A percentile compares a stretch with the other conserved stretches of the same genome.
Conservation (phyloP, 345 rosid genomes). For the Pugionium cornutum region DNA sequence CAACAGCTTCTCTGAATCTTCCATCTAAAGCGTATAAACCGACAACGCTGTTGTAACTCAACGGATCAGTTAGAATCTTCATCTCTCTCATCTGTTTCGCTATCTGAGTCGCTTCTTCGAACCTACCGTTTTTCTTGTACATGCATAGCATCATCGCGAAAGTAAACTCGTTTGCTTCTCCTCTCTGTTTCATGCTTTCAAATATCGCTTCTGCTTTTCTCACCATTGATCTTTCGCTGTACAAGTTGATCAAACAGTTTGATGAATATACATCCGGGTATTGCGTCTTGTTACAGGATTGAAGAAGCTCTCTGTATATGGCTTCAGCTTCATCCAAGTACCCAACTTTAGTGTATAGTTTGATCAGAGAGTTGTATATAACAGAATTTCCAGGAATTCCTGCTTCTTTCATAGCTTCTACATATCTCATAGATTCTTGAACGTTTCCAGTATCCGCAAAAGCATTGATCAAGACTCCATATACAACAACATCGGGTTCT, state of each 20-base stretch:
- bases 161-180: slow-evolving; percentile 78
- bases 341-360: slow-evolving; percentile 82
- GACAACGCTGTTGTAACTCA: slow-evolving; percentile 71
- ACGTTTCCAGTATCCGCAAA: slow-evolving; percentile 77
- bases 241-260: slow-evolving; percentile 86
- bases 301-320: slow-evolving; percentile 55
- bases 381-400: slow-evolving; percentile 63
- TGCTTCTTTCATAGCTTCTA: slow-evolving; percentile 58
- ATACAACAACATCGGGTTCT: slow-evolving; percentile 66
- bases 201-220: slow-evolving; percentile 64
- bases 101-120: slow-evolving; percentile 65
- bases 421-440: slow-evolving; percentile 56
- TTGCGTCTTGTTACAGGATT: slow-evolving; percentile 18
- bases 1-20: slow-evolving; percentile 61
- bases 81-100: slow-evolving; percentile 69
- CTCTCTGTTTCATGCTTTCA: slow-evolving; percentile 54
- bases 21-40: slow-evolving; percentile 71
- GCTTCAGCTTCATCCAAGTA: slow-evolving; percentile 75
- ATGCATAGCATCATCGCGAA: slow-evolving; percentile 83
- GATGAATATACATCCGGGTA: slow-evolving; percentile 64
- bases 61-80: slow-evolving; percentile 55
- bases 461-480: slow-evolving; percentile 79
- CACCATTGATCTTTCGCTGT: slow-evolving; percentile 70
- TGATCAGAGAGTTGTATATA: slow-evolving; percentile 71
- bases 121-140: slow-evolving; percentile 73